phyloP scores from a whole-genome alignment of 2,329 filamentous ascomycete genomes.

The Emmonsia crescens region DNA sequence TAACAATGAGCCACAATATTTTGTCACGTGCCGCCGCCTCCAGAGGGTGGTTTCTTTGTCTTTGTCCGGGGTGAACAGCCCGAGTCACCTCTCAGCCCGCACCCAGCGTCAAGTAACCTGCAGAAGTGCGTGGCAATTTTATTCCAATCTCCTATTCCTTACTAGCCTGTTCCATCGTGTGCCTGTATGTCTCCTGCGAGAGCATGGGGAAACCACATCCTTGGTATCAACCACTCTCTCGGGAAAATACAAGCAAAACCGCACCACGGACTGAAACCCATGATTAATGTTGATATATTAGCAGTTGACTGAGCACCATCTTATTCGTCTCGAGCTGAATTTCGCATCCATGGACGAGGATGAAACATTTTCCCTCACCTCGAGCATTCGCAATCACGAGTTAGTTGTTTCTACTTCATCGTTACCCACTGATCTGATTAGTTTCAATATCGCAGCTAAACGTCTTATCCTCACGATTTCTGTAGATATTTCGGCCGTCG shows the following conservation, averaged over 20 bases:
- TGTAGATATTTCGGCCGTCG: neutral
- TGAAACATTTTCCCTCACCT: constrained; percentile 5
- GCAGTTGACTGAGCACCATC: neutral
- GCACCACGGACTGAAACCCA: neutral
- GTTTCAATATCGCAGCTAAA: neutral
- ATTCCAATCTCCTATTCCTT: neutral
- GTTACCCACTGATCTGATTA: neutral
- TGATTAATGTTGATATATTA: neutral
- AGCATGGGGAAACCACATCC: constrained; percentile 1
- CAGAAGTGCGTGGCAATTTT: constrained; percentile 1
- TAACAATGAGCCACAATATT: neutral
- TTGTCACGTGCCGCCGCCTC: neutral
- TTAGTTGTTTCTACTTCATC: neutral
- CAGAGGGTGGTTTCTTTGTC: neutral
- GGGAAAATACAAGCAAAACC: neutral
- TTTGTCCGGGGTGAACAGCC: neutral
- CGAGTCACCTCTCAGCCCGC: neutral
- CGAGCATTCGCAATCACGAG: constrained; percentile 3
- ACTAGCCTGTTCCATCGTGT: neutral
- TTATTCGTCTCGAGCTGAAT: neutral
- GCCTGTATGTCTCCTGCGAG: neutral
- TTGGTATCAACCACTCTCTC: neutral
- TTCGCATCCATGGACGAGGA: constrained; percentile 4
- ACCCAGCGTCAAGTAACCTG: neutral
- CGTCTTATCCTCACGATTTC: neutral